These are phyloP conservation scores for Fusarium sp. DNA, from an alignment of 2,329 filamentous ascomycete species.

Conservation along the genomic window DNA sequence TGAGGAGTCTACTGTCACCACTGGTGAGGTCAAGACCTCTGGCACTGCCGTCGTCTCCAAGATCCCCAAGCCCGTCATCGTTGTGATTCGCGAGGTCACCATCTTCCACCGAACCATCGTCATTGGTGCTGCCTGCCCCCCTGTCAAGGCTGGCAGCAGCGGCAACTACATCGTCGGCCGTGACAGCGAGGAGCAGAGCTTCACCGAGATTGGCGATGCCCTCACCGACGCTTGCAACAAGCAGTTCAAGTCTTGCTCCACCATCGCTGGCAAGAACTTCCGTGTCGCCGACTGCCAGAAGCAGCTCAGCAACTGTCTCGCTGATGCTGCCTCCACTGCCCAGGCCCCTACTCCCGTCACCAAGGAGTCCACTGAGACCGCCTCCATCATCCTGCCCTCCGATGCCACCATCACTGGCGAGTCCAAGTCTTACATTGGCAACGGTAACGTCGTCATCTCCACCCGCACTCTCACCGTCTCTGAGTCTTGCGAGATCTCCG, in stretches of 20 bases:
- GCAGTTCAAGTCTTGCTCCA: slow-evolving; percentile 42
- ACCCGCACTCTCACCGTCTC: slow-evolving; percentile 44
- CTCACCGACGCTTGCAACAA: slow-evolving; percentile 41
- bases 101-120: slow-evolving; percentile 40
- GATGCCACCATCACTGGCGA: slow-evolving; percentile 35
- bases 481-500: slow-evolving; percentile 42
- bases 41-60: slow-evolving; percentile 33
- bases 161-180: slow-evolving; percentile 41
- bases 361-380: slow-evolving; percentile 43
- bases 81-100: slow-evolving; percentile 40
- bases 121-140: slow-evolving; percentile 45
- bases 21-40: slow-evolving; percentile 12
- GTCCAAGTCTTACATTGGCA: slow-evolving; percentile 34
- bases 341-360: slow-evolving; percentile 26
- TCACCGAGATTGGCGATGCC: slow-evolving; percentile 39
- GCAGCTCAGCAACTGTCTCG: slow-evolving; percentile 42
- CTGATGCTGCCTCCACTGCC: slow-evolving; percentile 41
- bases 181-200: slow-evolving; percentile 34
- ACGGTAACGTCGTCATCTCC: slow-evolving; percentile 40
- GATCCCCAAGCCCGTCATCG: slow-evolving; percentile 33
- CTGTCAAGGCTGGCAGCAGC: slow-evolving; percentile 33
- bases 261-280: slow-evolving; percentile 43
- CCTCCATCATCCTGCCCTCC: slow-evolving; percentile 42
- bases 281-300: slow-evolving; percentile 40
- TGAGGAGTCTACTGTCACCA: slow-evolving; percentile 4